Evolutionary conservation across 768 basidiomycete genomes (phyloP).

Genomic region (Cystofilobasidium bisporidii): DNA sequence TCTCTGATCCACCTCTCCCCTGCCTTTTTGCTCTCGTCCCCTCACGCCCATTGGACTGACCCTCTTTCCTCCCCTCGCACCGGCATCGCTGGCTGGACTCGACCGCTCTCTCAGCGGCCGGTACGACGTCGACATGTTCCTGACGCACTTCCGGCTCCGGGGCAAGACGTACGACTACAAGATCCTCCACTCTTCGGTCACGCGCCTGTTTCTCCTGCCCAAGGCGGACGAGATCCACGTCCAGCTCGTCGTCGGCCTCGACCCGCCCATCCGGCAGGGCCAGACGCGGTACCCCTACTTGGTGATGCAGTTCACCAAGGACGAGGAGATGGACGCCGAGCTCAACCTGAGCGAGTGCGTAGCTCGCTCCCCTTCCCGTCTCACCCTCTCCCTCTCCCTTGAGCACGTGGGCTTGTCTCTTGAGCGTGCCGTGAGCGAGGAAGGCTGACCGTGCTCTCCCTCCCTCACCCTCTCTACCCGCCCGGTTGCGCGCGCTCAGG

Average conservation of each 20-base stretch:
- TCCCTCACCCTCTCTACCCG: not conserved
- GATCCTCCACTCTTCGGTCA: constrained; percentile 79
- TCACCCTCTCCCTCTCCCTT: not conserved
- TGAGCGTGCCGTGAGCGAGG: no score
- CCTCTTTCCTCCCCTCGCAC: not conserved
- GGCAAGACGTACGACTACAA: constrained; percentile 99
- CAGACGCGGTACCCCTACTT: constrained; percentile 96
- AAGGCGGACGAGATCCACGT: constrained; percentile 89
- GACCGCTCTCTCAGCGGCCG: constrained; percentile 55
- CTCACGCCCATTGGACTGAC: not conserved
- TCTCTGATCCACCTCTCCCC: not conserved
- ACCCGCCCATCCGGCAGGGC: constrained; percentile 89
- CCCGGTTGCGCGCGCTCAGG: constrained; percentile 22
- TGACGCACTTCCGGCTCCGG: constrained; percentile 82
- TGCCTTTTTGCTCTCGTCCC: not conserved
- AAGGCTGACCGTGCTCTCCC: not conserved
- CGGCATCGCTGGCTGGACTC: constrained; percentile 1
- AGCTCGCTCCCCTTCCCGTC: not conserved
- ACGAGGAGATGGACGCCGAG: constrained; percentile 93
- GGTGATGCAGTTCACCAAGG: constrained; percentile 94
- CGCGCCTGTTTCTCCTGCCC: constrained; percentile 80
- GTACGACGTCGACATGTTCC: constrained; percentile 97
- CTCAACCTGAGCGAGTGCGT: constrained; percentile 83
- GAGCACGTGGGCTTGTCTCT: no score
- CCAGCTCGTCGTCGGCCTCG: constrained; percentile 87